Percentiles rank a stretch among this genome's conserved stretches.
These are phyloP conservation scores for Eutrema heterophyllum DNA, from an alignment of 345 rosid species.

Conservation along the genomic window DNA sequence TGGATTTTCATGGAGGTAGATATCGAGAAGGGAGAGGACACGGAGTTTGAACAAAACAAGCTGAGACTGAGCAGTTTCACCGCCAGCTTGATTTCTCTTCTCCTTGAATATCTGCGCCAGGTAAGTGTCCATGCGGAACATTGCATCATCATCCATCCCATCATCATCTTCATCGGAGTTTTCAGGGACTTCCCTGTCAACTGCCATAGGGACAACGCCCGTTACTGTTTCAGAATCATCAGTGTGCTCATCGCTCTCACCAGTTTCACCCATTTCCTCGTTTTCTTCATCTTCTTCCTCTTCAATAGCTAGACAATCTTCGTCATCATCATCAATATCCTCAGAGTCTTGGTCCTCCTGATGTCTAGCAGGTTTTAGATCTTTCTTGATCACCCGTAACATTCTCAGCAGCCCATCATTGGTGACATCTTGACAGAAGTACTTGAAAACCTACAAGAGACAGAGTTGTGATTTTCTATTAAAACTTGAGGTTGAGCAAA, in stretches of 20 bases:
- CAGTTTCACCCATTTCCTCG: constrained; percentile 68
- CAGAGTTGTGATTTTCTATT: background rate
- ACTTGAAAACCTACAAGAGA: constrained; percentile 68
- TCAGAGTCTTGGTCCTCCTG: constrained; percentile 48
- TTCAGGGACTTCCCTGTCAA: constrained; percentile 41
- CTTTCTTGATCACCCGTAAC: constrained; percentile 86
- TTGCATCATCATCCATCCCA: constrained; percentile 96
- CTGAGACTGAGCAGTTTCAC: constrained; percentile 92
- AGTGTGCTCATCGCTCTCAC: constrained; percentile 67
- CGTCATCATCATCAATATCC: constrained; percentile 60
- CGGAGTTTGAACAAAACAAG: constrained; percentile 89
- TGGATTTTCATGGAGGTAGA: constrained; percentile 88
- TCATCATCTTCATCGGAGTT: constrained; percentile 82
- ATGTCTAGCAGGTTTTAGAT: constrained; percentile 85
- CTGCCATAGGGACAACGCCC: constrained; percentile 40
- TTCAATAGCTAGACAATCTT: constrained; percentile 75
- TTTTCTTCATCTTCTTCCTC: constrained; percentile 84
- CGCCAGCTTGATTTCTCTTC: constrained; percentile 77
- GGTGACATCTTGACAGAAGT: constrained; percentile 71
- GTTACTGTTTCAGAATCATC: constrained; percentile 69
- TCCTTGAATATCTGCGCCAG: constrained; percentile 89
- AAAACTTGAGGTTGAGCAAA: background rate
- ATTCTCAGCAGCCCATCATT: constrained; percentile 73
- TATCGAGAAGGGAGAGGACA: constrained; percentile 88
- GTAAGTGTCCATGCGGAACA: constrained; percentile 93